Base-by-base conservation (phyloP, 208 protist genomes). In the Acanthamoeba healyi region DNA sequence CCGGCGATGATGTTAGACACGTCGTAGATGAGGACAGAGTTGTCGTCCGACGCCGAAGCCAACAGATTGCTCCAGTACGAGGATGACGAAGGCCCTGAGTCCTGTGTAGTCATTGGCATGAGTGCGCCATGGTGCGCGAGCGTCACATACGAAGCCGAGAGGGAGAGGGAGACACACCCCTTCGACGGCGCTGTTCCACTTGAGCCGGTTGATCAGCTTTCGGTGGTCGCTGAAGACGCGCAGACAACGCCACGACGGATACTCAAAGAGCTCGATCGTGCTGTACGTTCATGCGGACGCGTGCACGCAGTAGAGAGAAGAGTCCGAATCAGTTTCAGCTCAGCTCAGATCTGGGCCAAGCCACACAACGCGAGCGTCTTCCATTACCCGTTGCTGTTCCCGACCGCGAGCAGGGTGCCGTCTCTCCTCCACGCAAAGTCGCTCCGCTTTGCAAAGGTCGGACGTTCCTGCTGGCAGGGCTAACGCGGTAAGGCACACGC, bases 381-480 rank as follows among this genome's bases (percentile, higher is more conserved):
- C n/a, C n/a, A n/a, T n/a, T n/a, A 90, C 84, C 84, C 84, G 61
- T 91, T 72, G 61, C 36, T 51, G 40, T 91, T 91, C 54, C 84
- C 84, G 14, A 91, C 56, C 6, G 84, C 84, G 24, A 91, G 22
- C 19, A 91, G 4, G 32, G 36, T 29, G 34, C 84, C 84, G 40
- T 65, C 61, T 34, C 51, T 91, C 84, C 72, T 91, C 84, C 84
- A 91, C 5, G 84, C 46, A 70, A 91, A 91, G n/a, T 91, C 84
- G 51, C 58, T 74, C 38, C 84, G 24, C 84, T 91, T 91, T 0
- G 84, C 29, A 7, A 91, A 70, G 19, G 29, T 72, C 4, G 34
- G 54, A 9, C 81, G 12, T 22, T 89, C 38, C 49, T 54, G 49
- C 14, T 54, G 49, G 22, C 15, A 10, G 49, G 22, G 49, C 49